Percentiles rank a stretch among this genome's conserved stretches.
phyloP scores from a whole-genome alignment of 2,329 filamentous ascomycete genomes.

The Arthroderma sp. region DNA sequence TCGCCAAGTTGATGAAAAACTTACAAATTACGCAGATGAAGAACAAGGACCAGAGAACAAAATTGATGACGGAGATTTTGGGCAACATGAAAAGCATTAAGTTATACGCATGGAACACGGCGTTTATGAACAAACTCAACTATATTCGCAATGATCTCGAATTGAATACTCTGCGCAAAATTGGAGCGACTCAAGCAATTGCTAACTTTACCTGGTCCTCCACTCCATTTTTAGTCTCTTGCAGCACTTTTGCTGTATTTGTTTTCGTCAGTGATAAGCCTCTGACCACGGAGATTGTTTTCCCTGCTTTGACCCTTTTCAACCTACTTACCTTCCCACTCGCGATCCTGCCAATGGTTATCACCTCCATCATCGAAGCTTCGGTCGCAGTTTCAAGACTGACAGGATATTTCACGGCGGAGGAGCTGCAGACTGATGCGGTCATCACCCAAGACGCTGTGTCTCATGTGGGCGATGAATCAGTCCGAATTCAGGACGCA shows the following conservation, averaged over 20 bases:
- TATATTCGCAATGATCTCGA: slow-evolving; percentile 92
- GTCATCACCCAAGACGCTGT: slow-evolving; percentile 57
- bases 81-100: slow-evolving; percentile 99
- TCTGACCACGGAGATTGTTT: slow-evolving; percentile 86
- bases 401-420: slow-evolving; percentile 70
- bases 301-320: slow-evolving; percentile 84
- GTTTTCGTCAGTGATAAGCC: slow-evolving; percentile 71
- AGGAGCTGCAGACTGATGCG: slow-evolving; percentile 80
- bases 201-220: slow-evolving; percentile 98
- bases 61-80: slow-evolving; percentile 91
- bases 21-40: slow-evolving; percentile 97
- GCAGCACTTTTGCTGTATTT: slow-evolving; percentile 89
- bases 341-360: slow-evolving; percentile 91
- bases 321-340: slow-evolving; percentile 93
- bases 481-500: slow-evolving; percentile 67
- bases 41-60: slow-evolving; percentile 89
- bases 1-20: slow-evolving; percentile 84
- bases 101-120: slow-evolving; percentile 91
- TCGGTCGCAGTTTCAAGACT: slow-evolving; percentile 82
- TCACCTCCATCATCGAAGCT: slow-evolving; percentile 89
- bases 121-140: slow-evolving; percentile 96
- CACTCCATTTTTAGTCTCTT: slow-evolving; percentile 93
- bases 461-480: slow-evolving; percentile 68
- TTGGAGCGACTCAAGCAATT: slow-evolving; percentile 83
- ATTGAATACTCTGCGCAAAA: slow-evolving; percentile 87